Base-by-base conservation (phyloP, 108 stramenopile species). In the Skeletonema grethae region DNA sequence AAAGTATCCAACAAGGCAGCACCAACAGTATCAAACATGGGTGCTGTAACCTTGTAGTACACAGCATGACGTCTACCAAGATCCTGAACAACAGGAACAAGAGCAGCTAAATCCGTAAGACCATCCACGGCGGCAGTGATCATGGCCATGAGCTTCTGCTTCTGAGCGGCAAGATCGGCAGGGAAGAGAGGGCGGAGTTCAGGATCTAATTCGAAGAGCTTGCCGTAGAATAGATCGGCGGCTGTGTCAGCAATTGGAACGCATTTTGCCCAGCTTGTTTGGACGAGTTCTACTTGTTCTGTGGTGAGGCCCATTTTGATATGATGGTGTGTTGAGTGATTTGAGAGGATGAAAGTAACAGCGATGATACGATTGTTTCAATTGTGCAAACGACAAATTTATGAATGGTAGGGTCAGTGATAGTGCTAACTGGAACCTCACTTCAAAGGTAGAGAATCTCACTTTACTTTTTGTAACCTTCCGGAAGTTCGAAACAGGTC, bases 11-110 rank as follows among this genome's bases (percentile, higher is more conserved):
- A 48, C 11, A 76, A 68, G 10, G 67, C 67, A 11, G 60, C 75
- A 20, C 75, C 75, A 1, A 76, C 75, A 8, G 75, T 76, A 18
- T 61, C 61, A 30, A 63, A 76, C 75, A 76, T 76, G 25, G 67
- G 63, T 15, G 62, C 46, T 9, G 75, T 76, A 7, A 76, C 75
- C 55, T 69, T 50, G 43, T 70, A 61, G 48, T 63, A 61, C 0
- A 38, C 57, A 7, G 67, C 43, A 64, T 76, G 75, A 29, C 75
- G 67, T 25, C 62, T 36, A 10, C 75, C 75, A 57, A 76, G 75
- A 43, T 65, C 31, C 43, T 76, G 53, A 29, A 76, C 62, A 55
- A 22, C 16, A 5, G 75, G 75, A 46, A 76, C 55, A 24, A 76
- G 45, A 8, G 63, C 68, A 34, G 53, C 63, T 15, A 76, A 56